Base-by-base conservation (phyloP, 1,284 basidiomycete genomes). In the Melampsora abietis-canadensis region DNA sequence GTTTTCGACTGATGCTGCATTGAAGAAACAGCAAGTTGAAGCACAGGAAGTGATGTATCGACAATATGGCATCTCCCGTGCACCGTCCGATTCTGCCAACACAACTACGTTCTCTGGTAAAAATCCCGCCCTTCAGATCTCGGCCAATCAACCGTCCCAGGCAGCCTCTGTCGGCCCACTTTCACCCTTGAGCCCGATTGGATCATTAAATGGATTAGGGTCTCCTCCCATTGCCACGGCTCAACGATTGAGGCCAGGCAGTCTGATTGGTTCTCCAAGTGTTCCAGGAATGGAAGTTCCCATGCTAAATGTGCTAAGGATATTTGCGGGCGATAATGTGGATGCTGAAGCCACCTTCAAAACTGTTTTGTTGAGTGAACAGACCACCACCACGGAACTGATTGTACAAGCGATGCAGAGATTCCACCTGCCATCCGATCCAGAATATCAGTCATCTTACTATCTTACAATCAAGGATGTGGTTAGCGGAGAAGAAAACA, bases 291-390 rank as follows among this genome's bases (percentile, higher is more conserved):
- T 78, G 60, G 79, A 79, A 19, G 88, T 91, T 7, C 92, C 92
- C 0, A 89, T 94, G 78, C 86, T 98, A 76, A 96, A 90, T 79
- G 94, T 98, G 76, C 88, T 98, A 68, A 90, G 94, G 21, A 88
- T 98, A 60, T 98, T 98, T 81, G 94, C 94, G 0, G 95, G 94
- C 10, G 88, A 90, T 77, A 85, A 89, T 77, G 80, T 93, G 70
- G 88, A 94, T 80, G 92, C 92, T 0, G 94, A 97, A 78, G 92
- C 93, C 2, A 96, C 94, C 0, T 98, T 98, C 86, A 98, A 98
- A 85, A 98, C 95, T 0, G 95, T 96, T 0, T 83, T 98, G 24
- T 87, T 98, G 76, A 97, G 94, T 80, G 85, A 90, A 8, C 88
- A 88, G 4, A 97, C 94, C 0, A 90, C 89, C 0, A 87, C 92